Base-by-base conservation (phyloP, 768 basidiomycete genomes). In the Leucocoprinus birnbaumii region DNA sequence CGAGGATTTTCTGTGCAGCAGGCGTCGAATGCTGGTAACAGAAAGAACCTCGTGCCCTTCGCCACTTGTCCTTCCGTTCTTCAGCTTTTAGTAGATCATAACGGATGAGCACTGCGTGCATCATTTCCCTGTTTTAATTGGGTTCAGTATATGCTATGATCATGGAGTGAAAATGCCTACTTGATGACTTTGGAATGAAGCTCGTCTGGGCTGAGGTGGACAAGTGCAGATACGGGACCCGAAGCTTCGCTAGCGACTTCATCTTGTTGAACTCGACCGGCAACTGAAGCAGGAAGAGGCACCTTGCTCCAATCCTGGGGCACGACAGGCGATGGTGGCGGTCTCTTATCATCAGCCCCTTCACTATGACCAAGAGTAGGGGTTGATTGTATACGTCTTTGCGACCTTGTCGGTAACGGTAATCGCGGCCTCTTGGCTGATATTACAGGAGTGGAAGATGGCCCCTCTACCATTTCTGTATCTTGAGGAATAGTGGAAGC, bases 21-120 rank as follows among this genome's bases (percentile, higher is more conserved):
- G 47, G 53, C 2, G 57, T 44, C 16, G 57, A 61, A 18, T 58
- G 40, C 2, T 49, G 21, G 26, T 61, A 61, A n/a, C 48, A 55
- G 31, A n/a, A 8, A 5, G 45, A 54, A 19, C 21, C 25, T 5
- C 56, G 51, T 31, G 56, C 56, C 34, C 34, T 45, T 2, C 51
- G 54, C 54, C 54, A 55, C 31, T 42, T 55, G 38, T 6, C 31
- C 22, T 49, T 55, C 21, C 25, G 48, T 18, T 55, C 54, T 37
- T 55, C 54, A 5, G 47, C 41, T 22, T 55, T 43, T 27, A 55
- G 38, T 7, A 55, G 54, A 18, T 22, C 27, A 13, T 35, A 43
- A 10, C 54, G 54, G 5, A 43, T 44, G 9, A 49, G 8, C 3
- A 55, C 54, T 11, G 40, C 48, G 9, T 35, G 22, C 14, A 44